phyloP scores from a whole-genome alignment of 345 rosid genomes.

The Lenwebbia sp. region DNA sequence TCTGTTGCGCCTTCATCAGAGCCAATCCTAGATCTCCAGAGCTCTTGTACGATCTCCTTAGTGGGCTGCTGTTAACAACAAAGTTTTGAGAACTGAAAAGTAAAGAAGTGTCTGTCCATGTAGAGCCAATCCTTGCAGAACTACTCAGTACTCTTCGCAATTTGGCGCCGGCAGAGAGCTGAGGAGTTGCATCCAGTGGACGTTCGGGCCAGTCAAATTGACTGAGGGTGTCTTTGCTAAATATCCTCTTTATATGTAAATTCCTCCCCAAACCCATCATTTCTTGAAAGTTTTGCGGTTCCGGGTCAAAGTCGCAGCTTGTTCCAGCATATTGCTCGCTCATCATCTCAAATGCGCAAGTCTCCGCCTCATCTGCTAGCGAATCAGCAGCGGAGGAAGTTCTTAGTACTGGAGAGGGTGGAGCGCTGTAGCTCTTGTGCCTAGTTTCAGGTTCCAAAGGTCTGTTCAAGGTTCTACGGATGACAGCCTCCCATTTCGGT shows the following conservation, averaged over 20 bases:
- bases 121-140: constrained; percentile 54
- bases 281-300: constrained; percentile 11
- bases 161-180: constrained; percentile 44
- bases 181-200: constrained; percentile 67
- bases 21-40: constrained; percentile 39
- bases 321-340: constrained; percentile 20
- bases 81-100: constrained; percentile 6
- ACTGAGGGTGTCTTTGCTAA: constrained; percentile 22
- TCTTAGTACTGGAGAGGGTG: constrained; percentile 77
- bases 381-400: constrained; percentile 67
- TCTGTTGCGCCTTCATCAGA: constrained; percentile 32
- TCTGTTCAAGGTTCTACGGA: constrained; percentile 83
- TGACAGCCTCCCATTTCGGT: constrained; percentile 83
- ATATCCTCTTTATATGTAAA: constrained; percentile 28
- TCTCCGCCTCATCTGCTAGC: constrained; percentile 39
- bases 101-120: background rate
- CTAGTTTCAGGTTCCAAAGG: constrained; percentile 36
- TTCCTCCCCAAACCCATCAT: constrained; percentile 17
- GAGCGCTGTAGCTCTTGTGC: constrained; percentile 71
- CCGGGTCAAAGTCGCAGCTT: constrained; percentile 7
- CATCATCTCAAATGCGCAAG: constrained; percentile 30
- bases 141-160: constrained; percentile 68
- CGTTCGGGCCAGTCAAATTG: constrained; percentile 82
- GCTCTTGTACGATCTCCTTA: constrained; percentile 68
- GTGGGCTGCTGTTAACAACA: constrained; percentile 24